Evolutionary conservation across 441 rosid species (phyloP), one percentile per base, ranked within the genome.

Genomic region (Daphne laureola): DNA sequence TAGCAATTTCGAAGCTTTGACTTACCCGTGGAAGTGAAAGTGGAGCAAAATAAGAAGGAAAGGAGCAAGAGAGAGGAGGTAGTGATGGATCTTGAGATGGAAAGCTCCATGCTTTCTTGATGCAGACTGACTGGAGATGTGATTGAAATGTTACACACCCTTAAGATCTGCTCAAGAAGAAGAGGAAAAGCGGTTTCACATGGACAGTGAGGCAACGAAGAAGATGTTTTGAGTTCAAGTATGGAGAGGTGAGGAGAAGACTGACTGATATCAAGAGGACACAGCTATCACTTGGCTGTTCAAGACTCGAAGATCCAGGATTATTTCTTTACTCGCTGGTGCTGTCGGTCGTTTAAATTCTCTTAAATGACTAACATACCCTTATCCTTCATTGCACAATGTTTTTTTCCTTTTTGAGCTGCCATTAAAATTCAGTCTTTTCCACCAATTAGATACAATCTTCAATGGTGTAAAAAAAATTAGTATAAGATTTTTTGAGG

Each of bases 1-100:
- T 31, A 31, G 9, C 11, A 31, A 31, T 31, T 31, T 31, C 38
- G n/a, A n/a, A 31, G 8, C 7, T 9, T 31, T 31, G 26, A 71
- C 66, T 64, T 26, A 87, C 98, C 95, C 63, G 90, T 67, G 38
- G 82, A 75, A 66, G 83, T 80, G 71, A 83, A 76, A 64, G 76
- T 65, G 54, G 75, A 79, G 73, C 70, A 83, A 54, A 76, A 87
- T 53, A 91, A 69, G 71, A 86, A 69, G 70, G 88, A 74, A 13
- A 75, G 51, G 51, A 80, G 54, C 31, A 70, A 57, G 48, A 70
- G 5, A 53, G 58, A 43, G 43, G 70, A 65, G 62, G 75, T 84
- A 48, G 75, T 0, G 63, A 71, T 48, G 62, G 78, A 63, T 68
- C 67, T 59, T 58, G 66, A 57, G 66, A 67, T 59, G 51, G 63